Base-by-base conservation (phyloP, 23 red algal species). In the Chondrus crispus region DNA sequence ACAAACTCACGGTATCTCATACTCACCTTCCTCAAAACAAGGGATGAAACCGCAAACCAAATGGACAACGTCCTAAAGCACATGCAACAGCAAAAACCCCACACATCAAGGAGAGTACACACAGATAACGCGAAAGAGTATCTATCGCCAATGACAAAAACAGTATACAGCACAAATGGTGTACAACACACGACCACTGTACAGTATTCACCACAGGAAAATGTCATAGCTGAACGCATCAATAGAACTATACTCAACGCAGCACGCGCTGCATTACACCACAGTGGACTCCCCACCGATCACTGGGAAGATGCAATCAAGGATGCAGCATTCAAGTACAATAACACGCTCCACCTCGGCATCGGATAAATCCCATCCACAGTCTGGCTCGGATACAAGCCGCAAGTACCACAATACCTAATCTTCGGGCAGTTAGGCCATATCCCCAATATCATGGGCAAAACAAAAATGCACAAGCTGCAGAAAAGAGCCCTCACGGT, bases 311-410 rank as follows among this genome's bases (percentile, higher is more conserved):
- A 60, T 8, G 79, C 79, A 3, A 35, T 83, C 6, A 24, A 32
- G 3, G 26, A 83, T 30, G 36, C 79, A 43, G 79, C 79, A 16
- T 83, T 28, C 79, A 83, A 83, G 43, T 83, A 83, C 50, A 83
- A 83, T 26, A 47, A 46, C 28, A 83, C 32, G 2, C 47, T 29
- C 49, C 79, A 83, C 13, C 12, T 12, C 3, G 79, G 4, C 2
- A 83, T 44, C 79, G 19, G 3, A 5, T 38, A 8, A 62, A 36
- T 29, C 24, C 79, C 79, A 24, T 2, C 43, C 5, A 33, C 32
- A 62, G n/a, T 39, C 3, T 62, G 7, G 50, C 24, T 39, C 40
- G 3, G 33, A 3, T 38, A 5, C 6, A 22, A 16, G 8, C 2
- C 50, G 13, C 12, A n/a, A 83, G 3, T 36, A 8, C 26, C 30